Percentiles rank a stretch among this genome's conserved stretches.
These are phyloP conservation scores for Monosporascus sp. DNA, from an alignment of 2,329 filamentous ascomycete species.

Conservation along the genomic window DNA sequence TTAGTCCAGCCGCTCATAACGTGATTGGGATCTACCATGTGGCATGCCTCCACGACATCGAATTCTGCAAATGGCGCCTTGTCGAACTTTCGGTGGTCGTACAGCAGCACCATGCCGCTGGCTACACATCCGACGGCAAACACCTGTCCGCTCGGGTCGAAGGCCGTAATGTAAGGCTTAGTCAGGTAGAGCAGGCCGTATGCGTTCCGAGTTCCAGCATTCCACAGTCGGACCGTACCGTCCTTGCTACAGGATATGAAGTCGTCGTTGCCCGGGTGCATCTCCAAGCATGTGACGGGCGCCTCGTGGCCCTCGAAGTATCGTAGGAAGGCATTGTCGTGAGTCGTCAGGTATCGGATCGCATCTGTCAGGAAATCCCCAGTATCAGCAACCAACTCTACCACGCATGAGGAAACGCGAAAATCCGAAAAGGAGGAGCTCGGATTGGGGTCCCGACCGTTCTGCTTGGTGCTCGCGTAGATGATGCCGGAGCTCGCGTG, in stretches of 20 bases:
- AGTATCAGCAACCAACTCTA: not conserved
- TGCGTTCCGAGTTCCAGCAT: constrained; percentile 72
- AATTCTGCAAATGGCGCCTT: constrained; percentile 85
- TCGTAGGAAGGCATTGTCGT: constrained; percentile 93
- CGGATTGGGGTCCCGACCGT: constrained; percentile 48
- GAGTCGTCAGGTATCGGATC: constrained; percentile 80
- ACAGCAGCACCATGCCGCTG: constrained; percentile 76
- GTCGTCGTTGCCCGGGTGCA: constrained; percentile 82
- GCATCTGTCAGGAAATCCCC: constrained; percentile 50
- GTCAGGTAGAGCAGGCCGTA: constrained; percentile 77
- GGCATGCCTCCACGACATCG: constrained; percentile 60
- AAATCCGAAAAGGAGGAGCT: not conserved
- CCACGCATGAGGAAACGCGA: not conserved
- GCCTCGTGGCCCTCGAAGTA: constrained; percentile 92
- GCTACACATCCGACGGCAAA: constrained; percentile 84
- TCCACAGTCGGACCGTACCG: constrained; percentile 89
- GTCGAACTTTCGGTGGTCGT: constrained; percentile 90
- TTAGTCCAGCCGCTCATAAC: constrained; percentile 74
- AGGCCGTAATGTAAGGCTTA: constrained; percentile 77
- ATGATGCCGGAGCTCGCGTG: constrained; percentile 88
- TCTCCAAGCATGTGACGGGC: constrained; percentile 73
- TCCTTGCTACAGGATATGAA: constrained; percentile 91
- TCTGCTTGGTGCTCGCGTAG: constrained; percentile 92
- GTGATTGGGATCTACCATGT: constrained; percentile 49
- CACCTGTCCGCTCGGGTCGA: constrained; percentile 86